Base-by-base conservation (phyloP, 2,329 filamentous ascomycete species). In the Fusarium redolens region DNA sequence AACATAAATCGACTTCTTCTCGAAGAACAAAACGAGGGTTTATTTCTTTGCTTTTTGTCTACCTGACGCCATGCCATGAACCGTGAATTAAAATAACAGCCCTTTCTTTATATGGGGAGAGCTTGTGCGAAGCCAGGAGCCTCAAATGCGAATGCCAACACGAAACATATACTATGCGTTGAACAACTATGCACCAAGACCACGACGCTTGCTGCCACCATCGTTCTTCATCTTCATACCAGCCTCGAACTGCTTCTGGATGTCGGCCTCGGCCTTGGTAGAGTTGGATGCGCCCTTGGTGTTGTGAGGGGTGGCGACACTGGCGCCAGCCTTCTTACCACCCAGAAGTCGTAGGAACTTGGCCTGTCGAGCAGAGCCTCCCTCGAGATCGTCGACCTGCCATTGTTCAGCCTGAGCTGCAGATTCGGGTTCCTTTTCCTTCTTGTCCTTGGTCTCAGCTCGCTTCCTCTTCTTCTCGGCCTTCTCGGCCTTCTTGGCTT, bases 271-370 rank as follows among this genome's bases (percentile, higher is more conserved):
- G 35, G 86, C 84, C 71, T 83, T 82, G 63, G 75, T 81, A 41
- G 78, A 83, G 69, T 80, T 77, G 12, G 79, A 74, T 75, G 81
- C 75, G 75, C 69, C 72, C 73, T 80, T 75, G 56, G 75, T 59
- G 30, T 52, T 41, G 35, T 45, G 43, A 48, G 65, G 60, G 1
- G 75, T 64, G 20, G 71, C 77, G n/a, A 77, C 78, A 20, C 71
- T 77, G 35, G 77, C 79, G 25, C 82, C 81, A 30, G 81, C 81
- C 78, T 87, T 88, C 68, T 85, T 87, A 4, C 82, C 86, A 25
- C 88, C 88, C 7, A 91, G 82, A 3, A 91, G 85, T 37, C 87
- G 83, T 75, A 90, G 79, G 68, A 90, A 90, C 80, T 91, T 91
- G 68, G 82, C 81, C 74, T 89, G 87, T 17, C 89, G 83, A 54